Evolutionary conservation across 2,329 filamentous ascomycete species (phyloP).

Genomic region (Teratosphaeria zuluensis): DNA sequence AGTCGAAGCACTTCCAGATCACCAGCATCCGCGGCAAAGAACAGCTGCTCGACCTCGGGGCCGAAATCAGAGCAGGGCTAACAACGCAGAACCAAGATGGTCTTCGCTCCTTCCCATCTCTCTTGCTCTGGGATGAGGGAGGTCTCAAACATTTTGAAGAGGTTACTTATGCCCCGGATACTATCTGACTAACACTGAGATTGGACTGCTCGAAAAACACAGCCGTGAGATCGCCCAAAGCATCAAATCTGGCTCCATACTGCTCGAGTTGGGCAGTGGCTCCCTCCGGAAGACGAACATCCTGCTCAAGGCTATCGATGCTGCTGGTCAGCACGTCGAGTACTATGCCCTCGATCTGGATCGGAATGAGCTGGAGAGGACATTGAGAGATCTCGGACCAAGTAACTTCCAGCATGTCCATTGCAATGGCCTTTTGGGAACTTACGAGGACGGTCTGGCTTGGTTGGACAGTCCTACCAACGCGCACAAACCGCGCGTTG

Average conservation of each 20-base stretch:
- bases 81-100: not conserved
- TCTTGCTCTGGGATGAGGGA: constrained; percentile 1
- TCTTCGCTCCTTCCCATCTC: not conserved
- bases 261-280: constrained; percentile 1
- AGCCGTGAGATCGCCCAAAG: not conserved
- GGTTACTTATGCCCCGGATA: constrained; percentile 1
- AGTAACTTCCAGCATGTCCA: not conserved
- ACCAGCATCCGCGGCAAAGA: not conserved
- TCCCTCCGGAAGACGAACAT: constrained; percentile 1
- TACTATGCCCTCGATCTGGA: constrained; percentile 1
- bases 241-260: not conserved
- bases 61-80: not conserved
- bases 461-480: not conserved
- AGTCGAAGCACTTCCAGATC: not conserved
- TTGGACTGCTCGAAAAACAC: not conserved
- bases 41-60: not conserved
- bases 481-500: not conserved
- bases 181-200: constrained; percentile 1
- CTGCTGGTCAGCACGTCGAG: not conserved
- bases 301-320: constrained; percentile 1
- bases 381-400: not conserved
- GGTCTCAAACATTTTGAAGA: constrained; percentile 1
- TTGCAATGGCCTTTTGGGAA: not conserved
- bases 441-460: not conserved
- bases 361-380: not conserved